These are phyloP conservation scores for Hygrocybe punicea DNA, from an alignment of 768 basidiomycete species.

Conservation along the genomic window DNA sequence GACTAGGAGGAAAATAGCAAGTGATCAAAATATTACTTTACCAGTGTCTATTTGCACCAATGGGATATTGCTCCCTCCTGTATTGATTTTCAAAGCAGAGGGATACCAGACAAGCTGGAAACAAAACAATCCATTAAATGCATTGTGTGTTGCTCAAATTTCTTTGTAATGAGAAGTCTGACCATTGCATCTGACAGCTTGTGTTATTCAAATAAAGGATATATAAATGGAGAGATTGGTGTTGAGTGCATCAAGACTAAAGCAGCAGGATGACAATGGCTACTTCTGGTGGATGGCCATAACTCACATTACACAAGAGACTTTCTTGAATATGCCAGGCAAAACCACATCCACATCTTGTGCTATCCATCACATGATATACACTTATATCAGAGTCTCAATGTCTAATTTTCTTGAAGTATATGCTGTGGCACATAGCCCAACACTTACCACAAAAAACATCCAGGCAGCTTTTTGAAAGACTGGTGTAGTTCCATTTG, in stretches of 20 bases:
- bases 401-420: constrained; percentile 34
- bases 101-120: constrained; percentile 27
- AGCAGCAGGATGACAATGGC: background rate
- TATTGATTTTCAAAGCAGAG: constrained; percentile 35
- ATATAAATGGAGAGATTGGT: constrained; percentile 38
- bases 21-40: constrained; percentile 41
- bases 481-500: constrained; percentile 21
- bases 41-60: constrained; percentile 43
- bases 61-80: constrained; percentile 25
- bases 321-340: constrained; percentile 17
- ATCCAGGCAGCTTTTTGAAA: constrained; percentile 20
- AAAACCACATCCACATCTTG: constrained; percentile 30
- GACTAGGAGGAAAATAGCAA: constrained; percentile 12
- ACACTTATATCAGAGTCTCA: constrained; percentile 35
- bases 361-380: constrained; percentile 39
- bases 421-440: constrained; percentile 13
- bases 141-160: constrained; percentile 15
- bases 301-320: constrained; percentile 16
- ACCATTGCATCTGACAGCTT: constrained; percentile 11
- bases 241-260: constrained; percentile 33
- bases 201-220: constrained; percentile 30
- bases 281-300: constrained; percentile 22
- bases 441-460: constrained; percentile 9
- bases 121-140: constrained; percentile 26
- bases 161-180: background rate